Evolutionary conservation across 108 stramenopile species (phyloP), one percentile per base, ranked within the genome.

Genomic region (Schizochytrium sp.): DNA sequence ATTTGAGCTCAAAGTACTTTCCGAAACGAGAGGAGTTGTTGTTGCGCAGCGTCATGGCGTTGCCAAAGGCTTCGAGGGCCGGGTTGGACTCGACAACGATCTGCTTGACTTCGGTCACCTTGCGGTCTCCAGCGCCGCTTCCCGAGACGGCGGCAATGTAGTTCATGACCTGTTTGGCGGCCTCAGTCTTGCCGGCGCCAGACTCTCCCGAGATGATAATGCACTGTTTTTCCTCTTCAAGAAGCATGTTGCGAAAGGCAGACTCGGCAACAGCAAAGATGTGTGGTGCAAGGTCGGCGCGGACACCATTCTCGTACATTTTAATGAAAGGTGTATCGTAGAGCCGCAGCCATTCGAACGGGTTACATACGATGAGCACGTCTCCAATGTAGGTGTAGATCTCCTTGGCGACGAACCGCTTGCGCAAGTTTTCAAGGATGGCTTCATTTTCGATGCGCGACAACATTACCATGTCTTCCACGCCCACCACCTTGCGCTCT

Each of bases 151-250:
- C 76, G 19, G 89, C 89, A 5, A 96, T 88, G 89, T 96, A 97
- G 89, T 96, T 94, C 94, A 97, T 93, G 63, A 96, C 91, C 92
- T 95, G 93, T 83, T 96, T 97, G 5, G 95, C 95, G 41, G 92
- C 89, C 87, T 93, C 93, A 4, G 93, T 93, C 87, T 93, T 93
- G 47, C 93, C 93, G 14, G 93, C 91, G 19, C 93, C 93, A 5
- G 91, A 92, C 60, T 93, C 93, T 29, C 93, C 93, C 21, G 91
- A 92, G 58, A 93, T 91, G 63, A 93, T 88, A 18, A 93, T 57
- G 57, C 58, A 45, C 72, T 93, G 92, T 60, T 89, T 60, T 5
- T 14, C 87, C 57, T 72, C 53, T 23, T 87, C 87, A 19, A 51
- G 59, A 5, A 14, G 23, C 55, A 91, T 29, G 60, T 44, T 89